Conservation (phyloP, 1,284 basidiomycete species). For the Boletellus deceptivus region DNA sequence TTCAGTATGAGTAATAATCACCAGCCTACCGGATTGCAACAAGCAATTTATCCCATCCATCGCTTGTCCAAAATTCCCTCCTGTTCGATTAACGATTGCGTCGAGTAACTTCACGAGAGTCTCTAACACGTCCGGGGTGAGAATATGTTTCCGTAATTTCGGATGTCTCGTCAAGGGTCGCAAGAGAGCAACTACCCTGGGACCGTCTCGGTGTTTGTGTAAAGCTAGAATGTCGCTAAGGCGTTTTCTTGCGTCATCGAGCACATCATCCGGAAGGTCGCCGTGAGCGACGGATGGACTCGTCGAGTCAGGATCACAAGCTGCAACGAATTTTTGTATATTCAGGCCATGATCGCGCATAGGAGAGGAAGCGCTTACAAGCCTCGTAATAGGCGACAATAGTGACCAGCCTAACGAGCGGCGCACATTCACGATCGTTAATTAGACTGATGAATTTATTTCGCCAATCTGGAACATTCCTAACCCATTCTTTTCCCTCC, state of each 20-base stretch:
- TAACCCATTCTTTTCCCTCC: constrained; percentile 24
- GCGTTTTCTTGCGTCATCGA: constrained; percentile 8
- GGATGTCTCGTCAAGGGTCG: constrained; percentile 18
- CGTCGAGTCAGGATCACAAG: constrained; percentile 2
- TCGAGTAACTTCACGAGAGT: constrained; percentile 18
- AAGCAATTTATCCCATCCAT: constrained; percentile 27
- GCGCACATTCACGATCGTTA: not conserved
- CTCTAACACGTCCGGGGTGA: constrained; percentile 16
- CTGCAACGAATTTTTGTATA: not conserved
- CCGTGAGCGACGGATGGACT: not conserved
- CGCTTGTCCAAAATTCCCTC: constrained; percentile 15
- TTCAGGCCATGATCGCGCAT: not conserved
- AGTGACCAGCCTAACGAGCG: constrained; percentile 20
- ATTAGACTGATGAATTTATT: constrained; percentile 13
- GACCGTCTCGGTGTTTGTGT: constrained; percentile 15
- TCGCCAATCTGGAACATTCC: constrained; percentile 12
- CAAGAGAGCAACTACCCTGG: constrained; percentile 26
- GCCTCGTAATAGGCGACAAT: constrained; percentile 28
- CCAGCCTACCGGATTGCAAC: constrained; percentile 19
- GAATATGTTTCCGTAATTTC: constrained; percentile 12
- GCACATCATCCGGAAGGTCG: not conserved
- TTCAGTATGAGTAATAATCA: not conserved
- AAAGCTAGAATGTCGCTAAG: constrained; percentile 11
- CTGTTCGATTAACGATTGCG: not conserved
- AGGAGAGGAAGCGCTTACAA: not conserved